These are phyloP conservation scores for Psilocybe cubensis DNA, from an alignment of 768 basidiomycete species.

Conservation along the genomic window DNA sequence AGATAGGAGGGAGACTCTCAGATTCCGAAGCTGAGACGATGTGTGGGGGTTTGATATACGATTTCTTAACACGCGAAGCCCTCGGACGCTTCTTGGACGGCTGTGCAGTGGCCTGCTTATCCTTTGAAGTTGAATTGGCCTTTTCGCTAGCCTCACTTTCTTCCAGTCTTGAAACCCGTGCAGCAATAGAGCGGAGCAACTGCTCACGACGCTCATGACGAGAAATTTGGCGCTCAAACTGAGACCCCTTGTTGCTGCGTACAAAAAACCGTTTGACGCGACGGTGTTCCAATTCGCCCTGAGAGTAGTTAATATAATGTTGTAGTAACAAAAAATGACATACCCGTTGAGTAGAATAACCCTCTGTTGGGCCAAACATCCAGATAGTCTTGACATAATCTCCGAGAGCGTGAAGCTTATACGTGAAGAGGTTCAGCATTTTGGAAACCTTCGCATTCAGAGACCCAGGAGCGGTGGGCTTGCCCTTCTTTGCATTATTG, in stretches of 20 bases:
- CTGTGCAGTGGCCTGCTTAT: too few relatives aligned
- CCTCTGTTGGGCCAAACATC: constrained; percentile 10
- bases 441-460: not conserved
- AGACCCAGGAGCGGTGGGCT: not conserved
- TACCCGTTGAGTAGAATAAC: constrained; percentile 2
- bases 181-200: not conserved
- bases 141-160: not conserved
- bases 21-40: too few relatives aligned
- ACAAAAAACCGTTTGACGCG: not conserved
- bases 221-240: not conserved
- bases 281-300: not conserved
- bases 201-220: not conserved
- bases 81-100: too few relatives aligned
- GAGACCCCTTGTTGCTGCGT: not conserved
- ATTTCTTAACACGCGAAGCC: too few relatives aligned
- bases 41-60: too few relatives aligned
- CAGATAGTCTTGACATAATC: constrained; percentile 19
- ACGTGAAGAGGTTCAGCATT: constrained; percentile 18
- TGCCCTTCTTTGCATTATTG: not conserved
- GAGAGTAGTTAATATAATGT: not conserved
- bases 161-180: not conserved
- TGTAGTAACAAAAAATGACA: not conserved
- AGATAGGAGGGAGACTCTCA: too few relatives aligned
- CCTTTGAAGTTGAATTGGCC: too few relatives aligned
- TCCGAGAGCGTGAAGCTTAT: constrained; percentile 20